Percentiles rank a stretch among this genome's conserved stretches.
These are phyloP conservation scores for Sugiyamaella paludigena DNA, from an alignment of 1,139 yeast genomes.

Conservation along the genomic window DNA sequence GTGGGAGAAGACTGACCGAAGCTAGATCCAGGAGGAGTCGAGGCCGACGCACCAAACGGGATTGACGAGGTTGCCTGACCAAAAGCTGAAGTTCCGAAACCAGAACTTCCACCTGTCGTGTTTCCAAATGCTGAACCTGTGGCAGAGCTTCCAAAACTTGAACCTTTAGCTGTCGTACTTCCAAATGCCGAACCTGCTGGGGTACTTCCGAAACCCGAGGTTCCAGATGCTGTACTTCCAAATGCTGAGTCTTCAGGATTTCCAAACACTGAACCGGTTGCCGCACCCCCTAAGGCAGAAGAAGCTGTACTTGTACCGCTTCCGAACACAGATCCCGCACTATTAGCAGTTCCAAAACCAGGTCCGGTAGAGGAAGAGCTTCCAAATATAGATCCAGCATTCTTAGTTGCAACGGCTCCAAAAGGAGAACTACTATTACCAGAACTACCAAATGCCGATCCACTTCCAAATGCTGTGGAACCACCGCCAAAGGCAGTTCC, in stretches of 20 bases:
- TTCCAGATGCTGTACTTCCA: no score
- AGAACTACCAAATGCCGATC: constrained; percentile 16
- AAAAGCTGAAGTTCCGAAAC: background rate
- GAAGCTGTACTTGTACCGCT: background rate
- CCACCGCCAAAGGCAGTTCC: constrained; percentile 4
- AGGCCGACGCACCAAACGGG: constrained; percentile 2
- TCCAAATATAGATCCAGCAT: constrained; percentile 26
- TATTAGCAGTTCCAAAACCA: constrained; percentile 22
- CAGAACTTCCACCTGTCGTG: background rate
- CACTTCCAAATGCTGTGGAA: constrained; percentile 1
- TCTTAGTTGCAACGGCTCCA: background rate
- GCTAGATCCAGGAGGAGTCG: constrained; percentile 16
- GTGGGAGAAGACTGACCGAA: constrained; percentile 27
- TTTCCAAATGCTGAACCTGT: constrained; percentile 1
- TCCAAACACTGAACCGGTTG: background rate
- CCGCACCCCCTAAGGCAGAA: background rate
- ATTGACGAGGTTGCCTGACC: constrained; percentile 1
- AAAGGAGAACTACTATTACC: constrained; percentile 17
- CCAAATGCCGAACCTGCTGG: constrained; percentile 1
- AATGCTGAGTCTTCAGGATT: background rate
- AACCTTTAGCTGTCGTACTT: background rate
- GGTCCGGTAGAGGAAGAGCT: constrained; percentile 19
- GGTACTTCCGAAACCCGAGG: constrained; percentile 1
- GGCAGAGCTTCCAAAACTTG: background rate
- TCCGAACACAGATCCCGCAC: constrained; percentile 10